Evolutionary conservation across 2,329 filamentous ascomycete species (phyloP).

Genomic region (Colletotrichum nymphaeae): DNA sequence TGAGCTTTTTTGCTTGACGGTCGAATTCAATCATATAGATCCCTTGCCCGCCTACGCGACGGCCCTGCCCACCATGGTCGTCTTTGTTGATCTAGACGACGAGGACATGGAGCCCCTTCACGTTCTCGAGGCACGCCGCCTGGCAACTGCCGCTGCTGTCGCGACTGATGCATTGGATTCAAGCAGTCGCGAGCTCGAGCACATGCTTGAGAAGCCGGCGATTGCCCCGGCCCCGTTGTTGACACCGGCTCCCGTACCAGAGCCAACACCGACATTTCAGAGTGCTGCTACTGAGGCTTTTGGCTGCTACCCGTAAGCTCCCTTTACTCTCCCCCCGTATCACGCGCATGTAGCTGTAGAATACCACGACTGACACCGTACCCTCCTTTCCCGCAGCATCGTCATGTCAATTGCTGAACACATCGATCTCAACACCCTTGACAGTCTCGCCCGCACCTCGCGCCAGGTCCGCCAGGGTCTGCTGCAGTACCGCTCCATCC

Average conservation of each 20-base stretch:
- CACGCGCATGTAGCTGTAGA: not conserved
- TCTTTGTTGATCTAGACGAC: slow-evolving; percentile 40
- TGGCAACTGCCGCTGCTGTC: slow-evolving; percentile 24
- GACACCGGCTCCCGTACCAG: not conserved
- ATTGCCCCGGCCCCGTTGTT: not conserved
- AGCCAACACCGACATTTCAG: slow-evolving; percentile 32
- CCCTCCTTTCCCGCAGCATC: slow-evolving; percentile 66
- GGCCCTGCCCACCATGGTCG: slow-evolving; percentile 29
- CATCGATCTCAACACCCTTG: slow-evolving; percentile 88
- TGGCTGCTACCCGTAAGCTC: slow-evolving; percentile 50
- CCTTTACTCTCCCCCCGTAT: not conserved
- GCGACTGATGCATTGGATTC: slow-evolving; percentile 25
- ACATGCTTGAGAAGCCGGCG: slow-evolving; percentile 3
- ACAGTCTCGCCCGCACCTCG: slow-evolving; percentile 85
- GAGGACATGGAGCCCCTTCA: slow-evolving; percentile 36
- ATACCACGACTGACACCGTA: slow-evolving; percentile 1
- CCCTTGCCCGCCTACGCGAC: not conserved
- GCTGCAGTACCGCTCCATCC: slow-evolving; percentile 79
- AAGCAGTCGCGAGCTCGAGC: slow-evolving; percentile 11
- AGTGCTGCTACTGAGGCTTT: slow-evolving; percentile 45
- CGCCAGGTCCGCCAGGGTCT: slow-evolving; percentile 82
- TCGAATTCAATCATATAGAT: slow-evolving; percentile 21
- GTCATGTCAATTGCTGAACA: slow-evolving; percentile 78
- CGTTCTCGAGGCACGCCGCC: slow-evolving; percentile 24
- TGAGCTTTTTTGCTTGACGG: slow-evolving; percentile 3